Base-by-base conservation (phyloP, 352 stramenopile genomes). In the Phytophthora constricta region DNA sequence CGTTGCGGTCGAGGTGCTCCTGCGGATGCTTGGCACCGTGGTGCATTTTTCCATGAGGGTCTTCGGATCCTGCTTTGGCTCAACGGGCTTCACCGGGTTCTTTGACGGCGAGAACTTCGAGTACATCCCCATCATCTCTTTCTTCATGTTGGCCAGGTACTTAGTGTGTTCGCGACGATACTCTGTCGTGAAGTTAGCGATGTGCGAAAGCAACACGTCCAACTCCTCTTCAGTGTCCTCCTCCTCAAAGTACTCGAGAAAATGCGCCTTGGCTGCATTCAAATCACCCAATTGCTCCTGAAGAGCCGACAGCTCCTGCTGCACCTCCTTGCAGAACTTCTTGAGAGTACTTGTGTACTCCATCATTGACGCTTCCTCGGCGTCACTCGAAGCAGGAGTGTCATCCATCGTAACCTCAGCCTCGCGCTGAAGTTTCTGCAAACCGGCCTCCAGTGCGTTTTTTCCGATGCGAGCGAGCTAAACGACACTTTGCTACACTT, bases 241-340 rank as follows among this genome's bases (percentile, higher is more conserved):
- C 59, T 95, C 87, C 66, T 93, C 87, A 57, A 95, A 92, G 60
- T 93, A 93, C 54, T 92, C 77, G 10, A 95, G 70, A 56, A 93
- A 93, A 14, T 81, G 73, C 8, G 67, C 62, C 85, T 93, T 95
- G 26, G 76, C 78, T 11, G 77, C 67, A n/a, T 84, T 68, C 42
- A 92, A 58, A 51, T 87, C 69, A 52, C 90, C 61, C 52, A 92
- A 60, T 27, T 87, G 58, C 3, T 58, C 27, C 42, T 92, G 62
- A 19, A 93, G 50, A 13, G 69, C 75, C 33, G 79, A 49, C 16
- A 95, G 51, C 46, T 93, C 84, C 11, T 60, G 67, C 63, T 92
- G 82, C 1, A 88, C 80, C 51, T 92, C 80, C 22, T 74, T 65
- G 17, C 79, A 84, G 48, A 93, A 90, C 43, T 80, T 63, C 64